Base-by-base conservation (phyloP, 176 grass and related monocot species). In the Areca catechu region DNA sequence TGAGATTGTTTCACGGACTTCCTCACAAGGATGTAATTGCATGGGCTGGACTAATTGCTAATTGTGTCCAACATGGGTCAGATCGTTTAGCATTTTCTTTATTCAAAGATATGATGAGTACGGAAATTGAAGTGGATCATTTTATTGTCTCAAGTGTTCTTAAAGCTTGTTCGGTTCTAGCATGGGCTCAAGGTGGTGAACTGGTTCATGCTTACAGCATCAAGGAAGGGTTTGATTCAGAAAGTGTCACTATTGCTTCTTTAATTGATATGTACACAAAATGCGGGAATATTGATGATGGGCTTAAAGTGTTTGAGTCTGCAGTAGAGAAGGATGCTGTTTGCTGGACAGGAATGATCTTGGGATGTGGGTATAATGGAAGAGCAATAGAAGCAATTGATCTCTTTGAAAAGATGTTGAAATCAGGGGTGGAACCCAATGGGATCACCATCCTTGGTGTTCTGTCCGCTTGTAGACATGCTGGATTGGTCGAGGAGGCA, bases 401-500 rank as follows among this genome's bases (percentile, higher is more conserved):
- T 20, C 55, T 66, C 19, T 79, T 76, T 50, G 49, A 60, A 21
- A 28, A 79, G 47, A 79, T 79, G 76, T 17, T 57, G n/a, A 64
- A 79, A 59, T 63, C 20, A 23, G 59, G 67, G 67, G 37, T 79
- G 14, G 30, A 63, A 58, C 76, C 68, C 14, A 79, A 72, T 66
- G 68, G 66, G 53, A 79, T 66, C 25, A 72, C 68, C 15, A 37
- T 79, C 34, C 56, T 79, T 19, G 50, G 68, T 43, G 25, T 72
- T 59, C 76, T 79, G 60, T 72, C 68, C 20, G 76, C 76, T 50
- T 79, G 61, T 60, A 79, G 76, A 71, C 53, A 78, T 65, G 76
- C 48, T 10, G 68, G 60, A 51, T 71, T 78, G 67, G 76, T 78
- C 21, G 30, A 20, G 19, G 68, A 79, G 10, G 68, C 76, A 24